Evolutionary conservation across 768 basidiomycete species (phyloP).

Genomic region (Krasilnikovozyma curviuscula): DNA sequence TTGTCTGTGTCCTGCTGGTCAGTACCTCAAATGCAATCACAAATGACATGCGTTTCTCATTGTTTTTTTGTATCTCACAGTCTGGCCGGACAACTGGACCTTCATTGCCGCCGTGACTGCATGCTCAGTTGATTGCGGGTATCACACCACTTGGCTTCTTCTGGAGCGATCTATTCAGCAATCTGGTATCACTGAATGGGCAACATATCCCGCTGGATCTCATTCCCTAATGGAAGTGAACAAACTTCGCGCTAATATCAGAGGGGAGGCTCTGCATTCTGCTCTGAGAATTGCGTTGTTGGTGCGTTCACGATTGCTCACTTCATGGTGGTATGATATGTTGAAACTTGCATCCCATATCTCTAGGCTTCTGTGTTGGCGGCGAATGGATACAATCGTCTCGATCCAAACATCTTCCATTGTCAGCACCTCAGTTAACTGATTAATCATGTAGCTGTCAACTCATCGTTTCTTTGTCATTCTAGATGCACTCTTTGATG

Average conservation of each 20-base stretch:
- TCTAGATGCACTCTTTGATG: conserved; percentile 65
- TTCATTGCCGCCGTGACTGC: conserved; percentile 59
- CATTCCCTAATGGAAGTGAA: conserved; percentile 28
- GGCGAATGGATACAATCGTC: conserved; percentile 57
- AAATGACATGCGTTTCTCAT: too few species aligned
- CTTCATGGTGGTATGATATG: too few species aligned
- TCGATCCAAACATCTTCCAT: conserved; percentile 54
- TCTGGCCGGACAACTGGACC: conserved; percentile 72
- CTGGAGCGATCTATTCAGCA: conserved; percentile 66
- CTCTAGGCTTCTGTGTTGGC: conserved; percentile 72
- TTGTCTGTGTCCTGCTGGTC: too few species aligned
- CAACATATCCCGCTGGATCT: too few species aligned
- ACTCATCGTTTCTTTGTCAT: too few species aligned
- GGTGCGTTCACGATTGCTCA: conserved; percentile 37
- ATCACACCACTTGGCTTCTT: conserved; percentile 41
- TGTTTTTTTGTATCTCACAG: too few species aligned
- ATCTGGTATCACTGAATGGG: conserved; percentile 55
- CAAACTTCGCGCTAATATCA: conserved; percentile 42
- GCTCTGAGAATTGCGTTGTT: conserved; percentile 76
- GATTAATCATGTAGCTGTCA: too few species aligned
- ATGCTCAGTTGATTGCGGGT: too few species aligned
- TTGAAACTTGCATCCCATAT: too few species aligned
- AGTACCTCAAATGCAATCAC: too few species aligned
- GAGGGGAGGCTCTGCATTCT: conserved; percentile 65
- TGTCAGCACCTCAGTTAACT: too few species aligned